Conservation (phyloP, 1,139 yeast genomes). For the Pichia sp. region DNA sequence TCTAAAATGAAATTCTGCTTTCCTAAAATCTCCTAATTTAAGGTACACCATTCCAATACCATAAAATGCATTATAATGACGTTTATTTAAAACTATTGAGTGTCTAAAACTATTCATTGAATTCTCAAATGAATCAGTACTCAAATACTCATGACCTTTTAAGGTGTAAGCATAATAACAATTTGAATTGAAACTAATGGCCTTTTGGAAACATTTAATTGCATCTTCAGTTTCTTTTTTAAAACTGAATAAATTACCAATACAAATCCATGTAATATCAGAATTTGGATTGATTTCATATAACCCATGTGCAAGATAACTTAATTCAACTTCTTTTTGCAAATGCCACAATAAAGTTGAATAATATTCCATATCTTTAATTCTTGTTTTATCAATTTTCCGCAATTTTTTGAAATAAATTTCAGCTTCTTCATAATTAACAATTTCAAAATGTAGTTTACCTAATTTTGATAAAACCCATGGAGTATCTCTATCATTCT, state of each 20-base stretch:
- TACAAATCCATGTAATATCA: slow-evolving; percentile 87
- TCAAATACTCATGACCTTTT: slow-evolving; percentile 87
- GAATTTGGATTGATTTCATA: slow-evolving; percentile 51
- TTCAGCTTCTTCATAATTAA: slow-evolving; percentile 74
- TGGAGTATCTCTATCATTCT: slow-evolving; percentile 64
- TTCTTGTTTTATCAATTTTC: slow-evolving; percentile 66
- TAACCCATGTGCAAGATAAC: slow-evolving; percentile 76
- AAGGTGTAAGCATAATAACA: slow-evolving; percentile 88
- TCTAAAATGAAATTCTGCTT: slow-evolving; percentile 82
- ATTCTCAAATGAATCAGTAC: slow-evolving; percentile 85
- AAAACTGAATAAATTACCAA: slow-evolving; percentile 84
- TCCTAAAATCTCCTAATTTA: slow-evolving; percentile 74
- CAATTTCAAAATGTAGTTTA: slow-evolving; percentile 77
- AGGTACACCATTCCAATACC: slow-evolving; percentile 95
- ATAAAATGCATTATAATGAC: slow-evolving; percentile 92
- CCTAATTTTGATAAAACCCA: slow-evolving; percentile 84
- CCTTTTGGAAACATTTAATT: slow-evolving; percentile 76
- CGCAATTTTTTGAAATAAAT: slow-evolving; percentile 58
- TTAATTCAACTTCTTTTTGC: slow-evolving; percentile 73
- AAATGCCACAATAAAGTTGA: slow-evolving; percentile 93
- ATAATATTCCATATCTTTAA: slow-evolving; percentile 85
- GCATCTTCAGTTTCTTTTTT: slow-evolving; percentile 88
- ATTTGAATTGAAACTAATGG: slow-evolving; percentile 53
- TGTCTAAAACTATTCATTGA: slow-evolving; percentile 80
- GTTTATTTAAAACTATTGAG: slow-evolving; percentile 68